Evolutionary conservation across 176 grass and related monocot genomes (phyloP).

Genomic region (Ensete ventricosum): DNA sequence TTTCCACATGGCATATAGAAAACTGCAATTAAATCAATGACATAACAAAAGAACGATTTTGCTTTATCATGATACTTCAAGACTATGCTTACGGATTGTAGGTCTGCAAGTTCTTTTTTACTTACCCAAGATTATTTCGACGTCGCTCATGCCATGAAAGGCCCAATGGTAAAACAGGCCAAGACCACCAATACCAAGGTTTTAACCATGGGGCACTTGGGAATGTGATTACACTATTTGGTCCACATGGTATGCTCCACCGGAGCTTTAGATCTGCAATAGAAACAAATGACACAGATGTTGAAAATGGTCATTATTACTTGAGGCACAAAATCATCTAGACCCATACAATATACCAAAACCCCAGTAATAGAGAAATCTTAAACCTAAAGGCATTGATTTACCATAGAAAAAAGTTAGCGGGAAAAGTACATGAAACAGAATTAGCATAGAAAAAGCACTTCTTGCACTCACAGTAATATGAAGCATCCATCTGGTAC

Average conservation of each 20-base stretch:
- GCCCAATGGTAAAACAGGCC: slow-evolving; percentile 89
- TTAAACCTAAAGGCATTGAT: neutral
- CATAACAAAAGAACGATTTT: neutral
- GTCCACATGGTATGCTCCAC: slow-evolving; percentile 91
- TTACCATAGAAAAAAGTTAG: neutral
- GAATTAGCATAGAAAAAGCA: neutral
- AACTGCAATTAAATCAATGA: neutral
- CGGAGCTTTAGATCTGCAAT: slow-evolving; percentile 79
- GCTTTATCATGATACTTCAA: neutral
- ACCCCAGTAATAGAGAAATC: neutral
- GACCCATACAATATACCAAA: neutral
- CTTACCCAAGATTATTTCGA: slow-evolving; percentile 85
- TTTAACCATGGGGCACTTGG: slow-evolving; percentile 98
- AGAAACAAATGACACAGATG: neutral
- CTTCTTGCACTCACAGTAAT: slow-evolving; percentile 60
- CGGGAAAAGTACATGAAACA: neutral
- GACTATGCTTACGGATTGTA: neutral
- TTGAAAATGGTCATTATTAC: neutral
- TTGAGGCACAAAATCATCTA: neutral
- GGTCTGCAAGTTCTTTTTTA: neutral
- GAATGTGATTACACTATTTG: slow-evolving; percentile 97
- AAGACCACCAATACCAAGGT: slow-evolving; percentile 99
- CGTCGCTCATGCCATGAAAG: slow-evolving; percentile 95
- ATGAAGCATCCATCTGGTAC: slow-evolving; percentile 99
- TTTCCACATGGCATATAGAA: neutral